These are phyloP conservation scores for Camptophora hylomeconis DNA, from an alignment of 2,329 filamentous ascomycete species.

Conservation along the genomic window DNA sequence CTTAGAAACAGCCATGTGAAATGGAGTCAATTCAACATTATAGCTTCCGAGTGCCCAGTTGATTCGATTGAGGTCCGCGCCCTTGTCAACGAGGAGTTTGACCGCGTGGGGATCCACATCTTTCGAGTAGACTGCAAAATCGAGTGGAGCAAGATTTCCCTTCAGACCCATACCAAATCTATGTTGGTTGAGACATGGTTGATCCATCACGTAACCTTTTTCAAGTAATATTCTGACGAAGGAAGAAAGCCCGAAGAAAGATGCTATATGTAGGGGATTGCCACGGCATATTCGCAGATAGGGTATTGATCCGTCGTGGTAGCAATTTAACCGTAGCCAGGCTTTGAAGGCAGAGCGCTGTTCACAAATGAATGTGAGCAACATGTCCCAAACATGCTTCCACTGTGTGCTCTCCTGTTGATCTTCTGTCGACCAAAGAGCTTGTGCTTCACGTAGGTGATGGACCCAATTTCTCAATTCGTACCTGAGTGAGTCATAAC, in stretches of 20 bases:
- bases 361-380: conserved; percentile 2
- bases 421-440: conserved; percentile 1
- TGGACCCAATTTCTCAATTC: background rate
- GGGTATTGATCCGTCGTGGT: too few species aligned
- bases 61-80: conserved; percentile 1
- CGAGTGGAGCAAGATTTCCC: too few species aligned
- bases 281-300: too few species aligned
- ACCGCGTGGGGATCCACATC: background rate
- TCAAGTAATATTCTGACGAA: background rate
- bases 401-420: background rate
- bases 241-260: background rate
- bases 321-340: too few species aligned
- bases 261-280: background rate
- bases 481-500: background rate
- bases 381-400: background rate
- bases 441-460: conserved; percentile 1
- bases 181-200: background rate
- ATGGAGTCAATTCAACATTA: background rate
- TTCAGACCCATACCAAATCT: background rate
- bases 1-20: background rate
- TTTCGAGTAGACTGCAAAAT: background rate
- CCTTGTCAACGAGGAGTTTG: background rate
- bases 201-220: background rate
- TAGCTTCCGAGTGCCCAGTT: too few species aligned
- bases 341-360: background rate